Percentiles rank a stretch among this genome's conserved stretches.
These are phyloP conservation scores for Monosporascus sp. DNA, from an alignment of 2,329 filamentous ascomycete genomes.

Conservation along the genomic window DNA sequence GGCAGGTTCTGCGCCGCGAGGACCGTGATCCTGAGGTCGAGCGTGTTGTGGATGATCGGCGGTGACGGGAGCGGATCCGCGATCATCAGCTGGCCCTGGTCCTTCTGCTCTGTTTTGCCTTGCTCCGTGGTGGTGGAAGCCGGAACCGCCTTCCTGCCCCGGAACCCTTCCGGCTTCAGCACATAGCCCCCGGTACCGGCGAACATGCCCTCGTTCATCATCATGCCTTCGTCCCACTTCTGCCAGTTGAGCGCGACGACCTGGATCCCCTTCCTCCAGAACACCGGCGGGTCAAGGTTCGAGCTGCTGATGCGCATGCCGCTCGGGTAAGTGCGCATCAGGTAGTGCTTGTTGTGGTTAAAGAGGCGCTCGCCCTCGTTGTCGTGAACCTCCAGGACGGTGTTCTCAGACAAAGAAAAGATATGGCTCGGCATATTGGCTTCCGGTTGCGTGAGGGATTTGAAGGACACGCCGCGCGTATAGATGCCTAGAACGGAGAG, in stretches of 20 bases:
- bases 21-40: conserved; percentile 68
- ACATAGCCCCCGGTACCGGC: conserved; percentile 77
- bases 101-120: conserved; percentile 14
- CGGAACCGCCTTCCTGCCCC: conserved; percentile 26
- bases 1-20: conserved; percentile 73
- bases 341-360: conserved; percentile 71
- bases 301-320: conserved; percentile 77
- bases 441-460: conserved; percentile 67
- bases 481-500: conserved; percentile 77
- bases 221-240: conserved; percentile 84
- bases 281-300: conserved; percentile 77
- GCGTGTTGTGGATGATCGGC: conserved; percentile 46
- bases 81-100: background rate
- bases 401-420: conserved; percentile 61
- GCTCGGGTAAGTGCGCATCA: conserved; percentile 87
- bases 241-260: conserved; percentile 95
- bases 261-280: conserved; percentile 86
- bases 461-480: conserved; percentile 78
- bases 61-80: conserved; percentile 13
- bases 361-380: conserved; percentile 55
- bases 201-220: conserved; percentile 95
- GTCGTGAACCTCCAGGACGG: conserved; percentile 56
- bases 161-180: conserved; percentile 66
- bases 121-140: conserved; percentile 19
- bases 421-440: conserved; percentile 61